These are phyloP conservation scores for Triadica sebifera DNA, from an alignment of 345 rosid species.

Conservation along the genomic window DNA sequence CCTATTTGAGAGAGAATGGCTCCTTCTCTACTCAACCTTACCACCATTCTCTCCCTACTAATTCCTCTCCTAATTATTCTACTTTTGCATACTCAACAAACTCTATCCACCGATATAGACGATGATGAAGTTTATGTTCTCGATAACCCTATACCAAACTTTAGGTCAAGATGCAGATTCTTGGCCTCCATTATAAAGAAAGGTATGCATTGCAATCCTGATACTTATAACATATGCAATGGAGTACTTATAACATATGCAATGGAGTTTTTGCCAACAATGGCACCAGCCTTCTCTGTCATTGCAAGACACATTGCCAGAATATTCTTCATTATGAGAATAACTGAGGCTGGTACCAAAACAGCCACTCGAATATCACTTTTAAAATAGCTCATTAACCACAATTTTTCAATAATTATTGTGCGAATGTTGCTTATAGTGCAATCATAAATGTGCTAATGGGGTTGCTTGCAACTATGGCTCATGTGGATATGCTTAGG, in stretches of 20 bases:
- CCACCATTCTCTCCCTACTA: conserved; percentile 22
- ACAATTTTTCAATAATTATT: too few species aligned
- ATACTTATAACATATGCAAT: conserved; percentile 41
- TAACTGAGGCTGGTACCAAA: conserved; percentile 57
- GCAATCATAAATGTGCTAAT: conserved; percentile 40
- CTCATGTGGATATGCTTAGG: conserved; percentile 62
- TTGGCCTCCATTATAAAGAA: conserved; percentile 36
- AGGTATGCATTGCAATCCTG: conserved; percentile 39
- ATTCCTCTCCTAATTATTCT: conserved; percentile 12
- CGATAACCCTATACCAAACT: conserved; percentile 24
- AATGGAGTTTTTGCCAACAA: conserved; percentile 56
- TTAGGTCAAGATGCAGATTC: conserved; percentile 37
- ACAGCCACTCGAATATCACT: too few species aligned
- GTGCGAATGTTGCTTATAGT: conserved; percentile 38
- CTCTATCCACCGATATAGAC: conserved; percentile 16
- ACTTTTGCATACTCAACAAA: conserved; percentile 8
- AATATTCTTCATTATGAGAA: conserved; percentile 51
- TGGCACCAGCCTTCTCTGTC: conserved; percentile 52
- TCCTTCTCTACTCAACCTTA: conserved; percentile 21
- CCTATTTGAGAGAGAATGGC: conserved; percentile 19
- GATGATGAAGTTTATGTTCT: conserved; percentile 36
- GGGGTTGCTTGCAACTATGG: conserved; percentile 56
- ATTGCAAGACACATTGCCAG: conserved; percentile 74
- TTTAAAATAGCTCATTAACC: too few species aligned
- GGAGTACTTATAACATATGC: conserved; percentile 51